Base-by-base conservation (phyloP, 208 protist genomes). In the Tritrichomonas musculus region DNA sequence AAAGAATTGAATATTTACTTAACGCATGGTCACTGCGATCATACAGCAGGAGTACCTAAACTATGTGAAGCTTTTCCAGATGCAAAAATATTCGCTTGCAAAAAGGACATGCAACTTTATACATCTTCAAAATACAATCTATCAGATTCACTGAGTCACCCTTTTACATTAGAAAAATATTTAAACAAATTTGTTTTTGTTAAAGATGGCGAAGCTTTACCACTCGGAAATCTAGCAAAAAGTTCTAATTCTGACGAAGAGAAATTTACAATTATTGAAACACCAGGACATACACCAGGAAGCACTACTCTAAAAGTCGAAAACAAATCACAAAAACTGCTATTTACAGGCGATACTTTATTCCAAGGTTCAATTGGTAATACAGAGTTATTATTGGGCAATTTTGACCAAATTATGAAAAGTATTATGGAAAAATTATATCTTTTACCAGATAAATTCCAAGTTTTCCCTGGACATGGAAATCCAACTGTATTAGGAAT, bases 11-110 rank as follows among this genome's bases (percentile, higher is more conserved):
- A 84, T 25, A 84, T 84, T n/a, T 84, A 84, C n/a, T 53, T 84
- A 20, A 84, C 73, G 20, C 73, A 84, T 84, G 73, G 73, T 33
- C 73, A 84, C 53, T 84, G 4, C 4, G 73, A 84, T 84, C 73
- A 84, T 84, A 84, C 36, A 3, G 73, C 41, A 17, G 73, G 17
- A 84, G 73, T 84, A 11, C 13, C 41, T 53, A 25, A 53, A 13
- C 17, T 84, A 53, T 84, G 36, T 33, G 44, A 84, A n/a, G 39
- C 14, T 25, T 84, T 33, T n/a, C 73, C 73, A 55, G 73, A 84
- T 55, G 13, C 39, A 53, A 84, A 49, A 20, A n/a, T 84, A 39
- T 84, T 53, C 30, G 13, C 20, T 20, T 84, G 41, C 13, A 25
- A 33, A 47, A 84, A 84, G 17, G 73, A 84, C 36, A n/a, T 33